Conservation (phyloP, 2,329 filamentous ascomycete species). For the Rhinocladiella mackenziei region DNA sequence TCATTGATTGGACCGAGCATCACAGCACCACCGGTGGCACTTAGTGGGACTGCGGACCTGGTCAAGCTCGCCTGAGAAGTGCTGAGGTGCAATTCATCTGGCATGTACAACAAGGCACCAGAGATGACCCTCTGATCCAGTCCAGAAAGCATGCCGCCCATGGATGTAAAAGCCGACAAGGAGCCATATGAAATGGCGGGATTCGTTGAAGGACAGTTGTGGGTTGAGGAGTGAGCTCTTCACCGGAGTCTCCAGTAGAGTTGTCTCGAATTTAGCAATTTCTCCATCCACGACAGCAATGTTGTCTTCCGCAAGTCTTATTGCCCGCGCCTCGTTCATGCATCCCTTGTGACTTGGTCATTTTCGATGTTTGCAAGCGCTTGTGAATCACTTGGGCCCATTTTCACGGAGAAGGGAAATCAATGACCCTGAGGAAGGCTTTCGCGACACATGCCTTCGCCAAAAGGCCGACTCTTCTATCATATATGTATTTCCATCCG, state of each 20-base stretch:
- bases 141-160: constrained; percentile 69
- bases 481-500: no score
- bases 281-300: constrained; percentile 32
- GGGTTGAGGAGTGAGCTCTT: constrained; percentile 25
- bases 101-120: constrained; percentile 65
- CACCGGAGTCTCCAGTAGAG: constrained; percentile 28
- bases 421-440: no score
- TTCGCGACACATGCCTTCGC: no score
- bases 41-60: constrained; percentile 67
- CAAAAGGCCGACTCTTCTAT: no score
- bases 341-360: no score
- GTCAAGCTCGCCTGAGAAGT: constrained; percentile 60
- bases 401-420: no score
- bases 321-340: constrained; percentile 25
- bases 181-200: constrained; percentile 63
- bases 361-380: no score
- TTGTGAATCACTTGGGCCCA: constrained; percentile 24
- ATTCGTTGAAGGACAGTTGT: constrained; percentile 57
- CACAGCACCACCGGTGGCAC: constrained; percentile 66
- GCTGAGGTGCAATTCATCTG: constrained; percentile 54
- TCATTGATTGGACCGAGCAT: constrained; percentile 65
- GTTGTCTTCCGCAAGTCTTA: constrained; percentile 25
- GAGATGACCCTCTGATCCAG: constrained; percentile 70
- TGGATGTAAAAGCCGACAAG: constrained; percentile 67
- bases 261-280: constrained; percentile 34